Base-by-base conservation (phyloP, 106 monocot genomes). In the Alisma plantagoaquatica region DNA sequence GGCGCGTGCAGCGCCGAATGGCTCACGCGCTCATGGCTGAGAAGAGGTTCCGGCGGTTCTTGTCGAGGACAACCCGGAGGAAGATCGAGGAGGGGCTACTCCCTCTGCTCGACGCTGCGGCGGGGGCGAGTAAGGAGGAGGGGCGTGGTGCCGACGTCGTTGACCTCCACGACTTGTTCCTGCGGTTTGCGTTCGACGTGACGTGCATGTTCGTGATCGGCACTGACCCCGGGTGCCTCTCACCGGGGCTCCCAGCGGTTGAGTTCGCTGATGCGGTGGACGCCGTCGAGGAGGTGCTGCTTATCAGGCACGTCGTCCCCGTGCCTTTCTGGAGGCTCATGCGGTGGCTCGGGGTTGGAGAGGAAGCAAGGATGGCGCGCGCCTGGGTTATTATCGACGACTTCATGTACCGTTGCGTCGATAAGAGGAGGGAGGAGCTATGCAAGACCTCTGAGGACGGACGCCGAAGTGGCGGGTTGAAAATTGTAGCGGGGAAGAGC, bases 51-150 rank as follows among this genome's bases (percentile, higher is more conserved):
- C 70, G 50, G 4, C 12, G 47, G 2, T 72, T 54, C 26, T 68
- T 64, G 3, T 49, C 28, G 6, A 24, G 10, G 18, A 31, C 60
- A 22, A 71, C 41, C 18, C 27, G 32, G 15, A 30, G 41, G 12
- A 79, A 84, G 49, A 51, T 71, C 33, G 64, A 65, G 27, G 41
- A 33, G 16, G 30, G 43, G 0, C 69, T 82, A 32, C 1, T 72
- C 3, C 78, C 71, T 0, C 19, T 78, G 11, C 77, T 83, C 24
- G 51, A 31, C 14, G 49, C 27, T 32, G 18, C 50, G 0, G 64
- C 73, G 21, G 51, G 41, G 19, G 5, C 23, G 5, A 63, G 45
- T 23, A 43, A 26, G 0, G n/a, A n/a, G n/a, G n/a, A n/a, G n/a
- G n/a, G n/a, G n/a, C n/a, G n/a, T n/a, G n/a, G n/a, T n/a, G n/a